phyloP scores from a whole-genome alignment of 768 basidiomycete species.

The Russula lepida region DNA sequence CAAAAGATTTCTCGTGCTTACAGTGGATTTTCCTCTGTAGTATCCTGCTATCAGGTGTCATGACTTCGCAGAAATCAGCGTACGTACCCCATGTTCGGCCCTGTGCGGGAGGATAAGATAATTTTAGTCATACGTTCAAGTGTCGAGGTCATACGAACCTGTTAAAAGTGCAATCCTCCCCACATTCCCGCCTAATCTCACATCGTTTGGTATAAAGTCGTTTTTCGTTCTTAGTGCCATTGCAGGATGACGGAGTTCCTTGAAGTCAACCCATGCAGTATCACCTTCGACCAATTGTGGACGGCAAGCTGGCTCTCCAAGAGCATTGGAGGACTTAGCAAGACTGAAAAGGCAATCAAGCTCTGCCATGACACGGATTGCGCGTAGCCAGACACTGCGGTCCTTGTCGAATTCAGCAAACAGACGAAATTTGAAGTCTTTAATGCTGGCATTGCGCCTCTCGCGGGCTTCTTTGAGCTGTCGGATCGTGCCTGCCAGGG shows the following conservation, averaged over 20 bases:
- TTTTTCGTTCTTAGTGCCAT: constrained; percentile 55
- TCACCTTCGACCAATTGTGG: constrained; percentile 81
- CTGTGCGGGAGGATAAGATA: constrained; percentile 28
- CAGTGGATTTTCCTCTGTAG: constrained; percentile 68
- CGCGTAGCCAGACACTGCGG: constrained; percentile 72
- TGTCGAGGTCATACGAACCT: constrained; percentile 37
- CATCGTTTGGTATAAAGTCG: constrained; percentile 89
- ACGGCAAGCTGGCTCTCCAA: constrained; percentile 91
- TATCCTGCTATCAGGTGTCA: not conserved
- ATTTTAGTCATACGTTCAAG: not conserved
- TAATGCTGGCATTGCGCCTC: constrained; percentile 69
- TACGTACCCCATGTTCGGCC: constrained; percentile 82
- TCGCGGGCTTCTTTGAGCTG: constrained; percentile 91
- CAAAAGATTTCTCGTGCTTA: constrained; percentile 24
- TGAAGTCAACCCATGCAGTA: constrained; percentile 76
- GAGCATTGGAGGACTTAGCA: constrained; percentile 78
- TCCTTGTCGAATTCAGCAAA: constrained; percentile 79
- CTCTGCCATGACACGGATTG: constrained; percentile 81
- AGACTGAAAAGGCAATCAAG: constrained; percentile 93
- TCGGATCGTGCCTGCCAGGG: constrained; percentile 63
- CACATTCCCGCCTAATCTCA: constrained; percentile 70
- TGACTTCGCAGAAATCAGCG: not conserved
- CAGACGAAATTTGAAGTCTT: constrained; percentile 72
- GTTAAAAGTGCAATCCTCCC: constrained; percentile 81
- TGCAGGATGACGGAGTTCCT: constrained; percentile 84